Base-by-base conservation (phyloP, 345 rosid genomes). In the Murraya koenigii region DNA sequence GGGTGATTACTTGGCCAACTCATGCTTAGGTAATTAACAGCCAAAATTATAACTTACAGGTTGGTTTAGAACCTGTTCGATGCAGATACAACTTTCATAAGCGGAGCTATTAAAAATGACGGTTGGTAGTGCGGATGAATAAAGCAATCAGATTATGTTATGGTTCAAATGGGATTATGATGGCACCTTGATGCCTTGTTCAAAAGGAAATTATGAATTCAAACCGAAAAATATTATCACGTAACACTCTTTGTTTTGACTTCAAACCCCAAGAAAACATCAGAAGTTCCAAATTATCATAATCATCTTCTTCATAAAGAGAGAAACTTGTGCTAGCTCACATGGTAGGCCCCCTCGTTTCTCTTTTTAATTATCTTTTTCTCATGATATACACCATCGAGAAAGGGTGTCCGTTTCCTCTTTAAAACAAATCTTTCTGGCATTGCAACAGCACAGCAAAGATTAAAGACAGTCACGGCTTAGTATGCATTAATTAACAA, bases 271-370 rank as follows among this genome's bases (percentile, higher is more conserved):
- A 32, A n/a, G n/a, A n/a, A n/a, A 59, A 30, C 71, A 56, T 63
- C 82, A 47, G 56, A 78, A 64, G 63, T n/a, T 68, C 82, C 36
- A 69, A 78, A 69, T 62, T 14, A 75, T 65, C 66, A 80, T 78
- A 35, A 77, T 47, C 68, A 26, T 64, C 76, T 58, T 77, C 47
- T 44, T 59, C 76, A 54, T 11, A n/a, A 54, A 36, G 69, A 77
- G 26, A 35, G 3, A 77, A 61, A 68, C 6, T 33, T 19, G 56
- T 2, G 13, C 70, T 44, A 39, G 8, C 35, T 66, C 86, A 84
- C 86, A n/a, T 81, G 86, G 86, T 84, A 61, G 84, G 84, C 23
- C 55, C 77, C 61, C 36, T 63, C 4, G 32, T 33, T 58, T 55
- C 4, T 69, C 56, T 54, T 14, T n/a, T 10, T 32, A 47, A 58